phyloP scores from a whole-genome alignment of 2,329 filamentous ascomycete genomes.

The Trichoderma polysporum region DNA sequence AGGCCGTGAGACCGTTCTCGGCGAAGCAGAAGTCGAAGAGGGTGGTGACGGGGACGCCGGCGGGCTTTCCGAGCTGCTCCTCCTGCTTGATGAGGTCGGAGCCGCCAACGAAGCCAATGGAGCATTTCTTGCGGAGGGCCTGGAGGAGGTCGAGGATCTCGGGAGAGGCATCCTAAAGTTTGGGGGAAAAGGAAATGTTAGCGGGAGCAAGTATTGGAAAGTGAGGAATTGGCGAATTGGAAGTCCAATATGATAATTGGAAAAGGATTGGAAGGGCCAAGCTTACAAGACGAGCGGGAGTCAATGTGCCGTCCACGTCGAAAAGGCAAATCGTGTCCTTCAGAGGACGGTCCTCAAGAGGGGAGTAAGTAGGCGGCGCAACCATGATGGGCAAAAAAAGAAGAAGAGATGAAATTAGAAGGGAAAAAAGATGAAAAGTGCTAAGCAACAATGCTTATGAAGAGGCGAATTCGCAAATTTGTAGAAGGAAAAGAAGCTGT shows the following conservation, averaged over 20 bases:
- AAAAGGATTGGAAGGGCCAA: background rate
- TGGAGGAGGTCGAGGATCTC: conserved; percentile 83
- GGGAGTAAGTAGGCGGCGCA: conserved; percentile 56
- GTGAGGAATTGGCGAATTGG: background rate
- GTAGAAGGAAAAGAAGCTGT: background rate
- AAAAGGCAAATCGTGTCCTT: conserved; percentile 95
- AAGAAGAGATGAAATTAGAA: background rate
- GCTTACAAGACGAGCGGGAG: conserved; percentile 72
- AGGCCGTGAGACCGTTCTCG: conserved; percentile 94
- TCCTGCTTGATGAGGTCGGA: conserved; percentile 92
- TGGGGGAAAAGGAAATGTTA: background rate
- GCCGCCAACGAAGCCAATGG: conserved; percentile 90
- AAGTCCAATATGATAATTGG: background rate
- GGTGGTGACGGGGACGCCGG: conserved; percentile 66
- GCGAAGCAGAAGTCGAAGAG: conserved; percentile 98
- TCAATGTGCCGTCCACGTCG: conserved; percentile 93
- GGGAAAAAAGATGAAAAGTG: background rate
- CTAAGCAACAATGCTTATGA: background rate
- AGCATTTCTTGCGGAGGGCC: conserved; percentile 78
- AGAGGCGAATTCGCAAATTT: background rate
- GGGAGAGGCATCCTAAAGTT: conserved; percentile 61
- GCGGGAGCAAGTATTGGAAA: background rate
- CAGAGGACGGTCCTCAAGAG: conserved; percentile 78
- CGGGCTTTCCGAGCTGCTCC: conserved; percentile 77
- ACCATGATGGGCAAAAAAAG: conserved; percentile 40